Evolutionary conservation across 805 yeast species (phyloP).

Genomic region (Suhomyces emberorum): DNA sequence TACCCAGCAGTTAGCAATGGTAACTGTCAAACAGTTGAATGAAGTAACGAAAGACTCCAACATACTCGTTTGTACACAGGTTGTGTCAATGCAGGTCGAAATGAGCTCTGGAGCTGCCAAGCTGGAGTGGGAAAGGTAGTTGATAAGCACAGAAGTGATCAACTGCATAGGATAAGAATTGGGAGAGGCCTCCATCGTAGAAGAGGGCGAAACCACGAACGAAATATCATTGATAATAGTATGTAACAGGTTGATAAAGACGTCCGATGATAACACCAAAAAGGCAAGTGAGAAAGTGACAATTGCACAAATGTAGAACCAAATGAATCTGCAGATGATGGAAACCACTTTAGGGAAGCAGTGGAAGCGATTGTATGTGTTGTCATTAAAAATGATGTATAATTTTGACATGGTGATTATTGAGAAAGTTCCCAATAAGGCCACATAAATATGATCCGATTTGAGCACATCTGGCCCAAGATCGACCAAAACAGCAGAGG

Average conservation of each 20-base stretch:
- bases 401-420: slow-evolving; percentile 12
- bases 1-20: slow-evolving; percentile 16
- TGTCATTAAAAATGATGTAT: slow-evolving; percentile 8
- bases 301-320: slow-evolving; percentile 21
- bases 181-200: neutral
- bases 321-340: slow-evolving; percentile 17
- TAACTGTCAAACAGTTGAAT: slow-evolving; percentile 7
- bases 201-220: neutral
- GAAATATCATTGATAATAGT: slow-evolving; percentile 3
- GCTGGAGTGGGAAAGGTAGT: slow-evolving; percentile 14
- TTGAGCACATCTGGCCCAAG: slow-evolving; percentile 10
- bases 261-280: slow-evolving; percentile 18
- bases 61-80: slow-evolving; percentile 7
- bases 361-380: slow-evolving; percentile 11
- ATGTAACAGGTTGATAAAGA: slow-evolving; percentile 16
- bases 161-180: slow-evolving; percentile 8
- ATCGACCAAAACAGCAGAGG: slow-evolving; percentile 16
- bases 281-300: slow-evolving; percentile 10
- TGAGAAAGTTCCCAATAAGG: slow-evolving; percentile 14
- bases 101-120: slow-evolving; percentile 2
- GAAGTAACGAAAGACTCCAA: slow-evolving; percentile 5
- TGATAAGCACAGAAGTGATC: slow-evolving; percentile 16
- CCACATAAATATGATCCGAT: slow-evolving; percentile 24
- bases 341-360: slow-evolving; percentile 15
- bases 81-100: slow-evolving; percentile 5